Percentiles rank a stretch among this genome's conserved stretches.
These are phyloP conservation scores for Leishmania arabica DNA, from an alignment of 208 protist genomes.

Conservation along the genomic window DNA sequence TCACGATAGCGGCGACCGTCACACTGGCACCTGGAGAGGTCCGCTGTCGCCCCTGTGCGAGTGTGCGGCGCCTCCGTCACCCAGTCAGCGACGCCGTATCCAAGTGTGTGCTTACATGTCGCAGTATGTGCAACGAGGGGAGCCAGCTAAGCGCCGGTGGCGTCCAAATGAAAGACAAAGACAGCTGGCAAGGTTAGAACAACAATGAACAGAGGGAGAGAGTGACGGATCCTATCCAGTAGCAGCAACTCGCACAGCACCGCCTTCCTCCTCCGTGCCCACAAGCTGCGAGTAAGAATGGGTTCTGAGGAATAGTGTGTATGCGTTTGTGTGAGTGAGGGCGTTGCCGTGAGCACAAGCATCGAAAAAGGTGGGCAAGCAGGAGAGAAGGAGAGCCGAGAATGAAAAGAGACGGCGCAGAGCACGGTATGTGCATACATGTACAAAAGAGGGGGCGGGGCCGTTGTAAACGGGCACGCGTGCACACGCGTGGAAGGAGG, in stretches of 20 bases:
- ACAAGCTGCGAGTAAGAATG: not conserved
- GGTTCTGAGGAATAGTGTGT: not conserved
- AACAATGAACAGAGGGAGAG: not conserved
- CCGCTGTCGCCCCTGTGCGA: not conserved
- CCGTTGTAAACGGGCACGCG: not conserved
- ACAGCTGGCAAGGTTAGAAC: not conserved
- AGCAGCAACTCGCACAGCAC: not conserved
- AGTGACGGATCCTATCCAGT: not conserved
- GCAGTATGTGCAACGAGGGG: not conserved
- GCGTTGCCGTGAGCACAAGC: not conserved
- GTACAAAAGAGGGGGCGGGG: not conserved
- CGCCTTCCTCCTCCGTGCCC: no score
- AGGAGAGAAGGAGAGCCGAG: not conserved
- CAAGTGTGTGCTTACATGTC: not conserved
- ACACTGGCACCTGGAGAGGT: conserved; percentile 28
- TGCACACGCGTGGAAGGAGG: not conserved
- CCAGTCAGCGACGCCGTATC: not conserved
- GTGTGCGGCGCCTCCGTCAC: not conserved
- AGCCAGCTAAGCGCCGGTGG: not conserved
- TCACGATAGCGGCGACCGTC: conserved; percentile 51
- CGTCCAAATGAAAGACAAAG: not conserved
- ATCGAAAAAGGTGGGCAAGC: not conserved
- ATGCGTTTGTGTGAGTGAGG: not conserved
- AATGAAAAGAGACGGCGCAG: not conserved
- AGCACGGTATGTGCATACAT: not conserved